A percentile compares a stretch with the other conserved stretches of the same genome.
These are phyloP conservation scores for Laburnicola sp. DNA, from an alignment of 2,329 filamentous ascomycete genomes.

Conservation along the genomic window DNA sequence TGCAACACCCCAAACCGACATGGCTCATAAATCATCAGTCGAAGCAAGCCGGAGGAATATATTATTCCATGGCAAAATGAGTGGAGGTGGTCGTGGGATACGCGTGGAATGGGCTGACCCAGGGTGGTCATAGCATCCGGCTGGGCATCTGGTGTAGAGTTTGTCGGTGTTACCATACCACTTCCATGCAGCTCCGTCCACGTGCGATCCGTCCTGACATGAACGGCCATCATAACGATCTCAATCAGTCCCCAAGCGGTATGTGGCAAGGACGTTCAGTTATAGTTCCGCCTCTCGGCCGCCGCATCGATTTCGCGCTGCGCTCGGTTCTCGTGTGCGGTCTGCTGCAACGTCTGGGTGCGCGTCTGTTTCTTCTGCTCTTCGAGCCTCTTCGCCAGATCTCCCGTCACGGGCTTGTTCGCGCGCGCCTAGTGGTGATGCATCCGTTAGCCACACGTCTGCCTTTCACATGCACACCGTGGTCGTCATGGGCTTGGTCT, in stretches of 20 bases:
- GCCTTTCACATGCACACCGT: slow-evolving; percentile 22
- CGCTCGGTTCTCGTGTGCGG: slow-evolving; percentile 66
- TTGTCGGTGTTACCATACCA: too few species aligned
- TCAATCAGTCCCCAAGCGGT: not conserved
- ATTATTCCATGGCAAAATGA: too few species aligned
- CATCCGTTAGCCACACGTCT: slow-evolving; percentile 16
- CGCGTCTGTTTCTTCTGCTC: slow-evolving; percentile 76
- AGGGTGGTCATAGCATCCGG: too few species aligned
- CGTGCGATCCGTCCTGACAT: too few species aligned
- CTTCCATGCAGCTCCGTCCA: too few species aligned
- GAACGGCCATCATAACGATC: not conserved
- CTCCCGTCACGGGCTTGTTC: slow-evolving; percentile 58
- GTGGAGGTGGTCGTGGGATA: too few species aligned
- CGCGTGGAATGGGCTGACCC: too few species aligned
- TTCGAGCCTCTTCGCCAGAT: slow-evolving; percentile 64
- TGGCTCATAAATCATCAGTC: too few species aligned
- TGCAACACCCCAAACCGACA: too few species aligned
- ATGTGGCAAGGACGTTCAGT: slow-evolving; percentile 45
- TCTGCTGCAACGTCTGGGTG: slow-evolving; percentile 67
- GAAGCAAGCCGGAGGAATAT: too few species aligned
- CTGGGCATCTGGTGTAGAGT: too few species aligned
- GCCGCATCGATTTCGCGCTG: slow-evolving; percentile 69
- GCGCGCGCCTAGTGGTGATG: slow-evolving; percentile 63
- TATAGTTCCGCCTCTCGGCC: slow-evolving; percentile 60
- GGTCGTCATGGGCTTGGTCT: slow-evolving; percentile 20